Evolutionary conservation across 2,329 filamentous ascomycete species (phyloP), one percentile per base, ranked within the genome.

Genomic region (Beauveria pseudobassiana): DNA sequence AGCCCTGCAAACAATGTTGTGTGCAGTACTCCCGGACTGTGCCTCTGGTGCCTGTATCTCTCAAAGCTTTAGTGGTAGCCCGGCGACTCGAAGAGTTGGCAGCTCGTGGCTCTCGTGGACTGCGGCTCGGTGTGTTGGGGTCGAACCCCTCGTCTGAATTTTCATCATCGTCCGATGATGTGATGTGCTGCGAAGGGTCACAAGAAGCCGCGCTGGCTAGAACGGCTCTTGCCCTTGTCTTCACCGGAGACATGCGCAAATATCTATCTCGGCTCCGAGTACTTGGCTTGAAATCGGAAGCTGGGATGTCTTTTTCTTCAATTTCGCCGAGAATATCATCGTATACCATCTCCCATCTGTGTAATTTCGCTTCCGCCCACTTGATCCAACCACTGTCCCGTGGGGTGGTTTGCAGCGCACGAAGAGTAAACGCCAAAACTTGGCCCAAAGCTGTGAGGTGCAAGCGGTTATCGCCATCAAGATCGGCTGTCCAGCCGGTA

Each of bases 31-130:
- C 5, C 26, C 28, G 28, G 16, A 5, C 9, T 34, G 50, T 4
- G 16, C 50, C 16, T 38, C 50, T 51, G 3, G 16, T 30, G 24
- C 30, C 24, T 20, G 9, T 14, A 14, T 12, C 30, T 38, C 30
- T 34, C n/a, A 2, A 30, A 9, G 24, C 18, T 26, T 30, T 9
- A 22, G 22, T 20, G 14, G 22, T 5, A 26, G 26, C 12, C 16
- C 5, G 48, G 48, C 26, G 24, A n/a, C 1, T 51, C 7, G 26
- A 51, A 51, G 48, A 3, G 48, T 51, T 26, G 14, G 48, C 5
- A 12, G 50, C 50, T 16, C 28, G 28, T 38, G 26, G 2, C 30
- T 0, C 76, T 72, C 20, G 63, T 70, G 4, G 49, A 64, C 1
- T 59, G 65, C 50, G 58, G 73, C 38, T 34, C 57, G 1, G 43